Percentiles rank a stretch among this genome's conserved stretches.
phyloP scores from a whole-genome alignment of 2,329 filamentous ascomycete genomes.

The Rhytidhysteron rufulum region DNA sequence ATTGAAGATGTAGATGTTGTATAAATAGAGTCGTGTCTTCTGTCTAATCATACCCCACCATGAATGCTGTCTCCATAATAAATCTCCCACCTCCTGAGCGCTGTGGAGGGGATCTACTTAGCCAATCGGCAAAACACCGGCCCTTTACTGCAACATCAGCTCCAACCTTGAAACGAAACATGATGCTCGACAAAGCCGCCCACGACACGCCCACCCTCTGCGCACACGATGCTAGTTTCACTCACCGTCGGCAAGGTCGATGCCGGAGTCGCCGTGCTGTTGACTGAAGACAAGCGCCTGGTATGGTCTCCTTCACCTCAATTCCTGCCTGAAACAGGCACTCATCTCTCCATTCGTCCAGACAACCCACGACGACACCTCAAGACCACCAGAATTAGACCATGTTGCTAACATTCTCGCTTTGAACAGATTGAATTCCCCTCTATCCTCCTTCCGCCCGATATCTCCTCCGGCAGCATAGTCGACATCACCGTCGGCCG shows the following conservation, averaged over 20 bases:
- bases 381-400: slow-evolving; percentile 1
- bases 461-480: slow-evolving; percentile 93
- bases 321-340: too few relatives aligned
- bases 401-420: slow-evolving; percentile 7
- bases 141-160: too few relatives aligned
- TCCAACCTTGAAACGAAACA: background rate
- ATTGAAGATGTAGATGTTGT: too few relatives aligned
- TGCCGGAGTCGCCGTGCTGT: slow-evolving; percentile 91
- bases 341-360: background rate
- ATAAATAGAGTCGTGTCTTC: too few relatives aligned
- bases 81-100: too few relatives aligned
- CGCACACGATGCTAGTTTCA: slow-evolving; percentile 76
- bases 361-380: background rate
- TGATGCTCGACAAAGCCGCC: background rate
- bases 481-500: slow-evolving; percentile 95
- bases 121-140: too few relatives aligned
- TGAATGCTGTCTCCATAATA: too few relatives aligned
- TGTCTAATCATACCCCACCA: too few relatives aligned
- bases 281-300: slow-evolving; percentile 94
- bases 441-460: slow-evolving; percentile 89
- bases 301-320: slow-evolving; percentile 53
- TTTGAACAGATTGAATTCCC: slow-evolving; percentile 86
- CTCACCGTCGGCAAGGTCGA: slow-evolving; percentile 99
- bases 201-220: background rate
- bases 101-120: too few relatives aligned